These are phyloP conservation scores for Xylariales sp. DNA, from an alignment of 2,329 filamentous ascomycete species.

Conservation along the genomic window DNA sequence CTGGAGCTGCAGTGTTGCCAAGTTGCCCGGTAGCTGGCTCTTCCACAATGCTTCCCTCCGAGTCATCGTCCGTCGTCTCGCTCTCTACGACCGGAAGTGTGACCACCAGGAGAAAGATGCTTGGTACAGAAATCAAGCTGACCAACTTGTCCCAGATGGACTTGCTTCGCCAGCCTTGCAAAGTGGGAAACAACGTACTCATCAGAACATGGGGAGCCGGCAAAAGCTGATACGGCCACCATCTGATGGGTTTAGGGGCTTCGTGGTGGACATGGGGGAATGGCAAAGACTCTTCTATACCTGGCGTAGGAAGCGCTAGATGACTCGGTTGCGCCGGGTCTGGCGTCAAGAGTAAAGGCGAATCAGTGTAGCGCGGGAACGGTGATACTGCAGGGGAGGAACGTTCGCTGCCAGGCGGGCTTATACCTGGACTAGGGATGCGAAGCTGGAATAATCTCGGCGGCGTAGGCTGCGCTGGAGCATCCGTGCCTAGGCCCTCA, in stretches of 20 bases:
- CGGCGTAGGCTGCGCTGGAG: conserved; percentile 12
- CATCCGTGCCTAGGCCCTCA: conserved; percentile 14
- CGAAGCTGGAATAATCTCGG: conserved; percentile 33
- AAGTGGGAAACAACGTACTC: conserved; percentile 78
- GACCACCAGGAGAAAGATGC: conserved; percentile 82
- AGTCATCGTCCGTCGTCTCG: conserved; percentile 47
- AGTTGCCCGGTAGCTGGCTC: conserved; percentile 20
- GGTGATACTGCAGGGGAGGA: conserved; percentile 51
- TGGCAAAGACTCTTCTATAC: conserved; percentile 40
- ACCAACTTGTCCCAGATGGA: conserved; percentile 78
- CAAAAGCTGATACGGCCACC: conserved; percentile 77
- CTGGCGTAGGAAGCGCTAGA: conserved; percentile 49
- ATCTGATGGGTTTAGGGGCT: conserved; percentile 56
- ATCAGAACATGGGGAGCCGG: conserved; percentile 68
- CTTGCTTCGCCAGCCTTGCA: conserved; percentile 78
- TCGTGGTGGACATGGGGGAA: conserved; percentile 32
- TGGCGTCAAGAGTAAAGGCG: conserved; percentile 41
- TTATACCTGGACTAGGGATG: conserved; percentile 44
- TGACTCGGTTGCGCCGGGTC: conserved; percentile 43
- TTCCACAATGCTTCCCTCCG: conserved; percentile 32
- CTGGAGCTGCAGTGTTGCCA: conserved; percentile 28
- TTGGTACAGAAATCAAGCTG: conserved; percentile 79
- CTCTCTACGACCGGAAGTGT: conserved; percentile 88
- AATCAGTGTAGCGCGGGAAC: conserved; percentile 66
- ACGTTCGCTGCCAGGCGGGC: conserved; percentile 36